These are phyloP conservation scores for Pythium scleroteichum DNA, from an alignment of 352 stramenopile species.

Conservation along the genomic window DNA sequence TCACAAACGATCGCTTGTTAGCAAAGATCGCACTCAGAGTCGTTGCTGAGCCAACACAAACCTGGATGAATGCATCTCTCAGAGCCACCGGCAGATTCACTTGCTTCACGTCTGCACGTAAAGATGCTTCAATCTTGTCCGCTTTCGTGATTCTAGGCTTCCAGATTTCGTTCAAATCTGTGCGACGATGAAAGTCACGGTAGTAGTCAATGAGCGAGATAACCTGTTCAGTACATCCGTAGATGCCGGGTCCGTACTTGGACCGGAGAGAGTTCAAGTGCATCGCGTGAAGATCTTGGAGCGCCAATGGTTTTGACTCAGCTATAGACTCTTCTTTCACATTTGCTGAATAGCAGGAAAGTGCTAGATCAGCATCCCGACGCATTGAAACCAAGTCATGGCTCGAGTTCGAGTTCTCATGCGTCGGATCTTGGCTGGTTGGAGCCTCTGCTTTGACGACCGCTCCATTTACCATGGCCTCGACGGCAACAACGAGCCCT, in stretches of 20 bases:
- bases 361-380: too few species aligned
- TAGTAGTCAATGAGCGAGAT: constrained; percentile 86
- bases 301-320: background rate
- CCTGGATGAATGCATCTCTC: constrained; percentile 65
- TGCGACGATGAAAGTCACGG: constrained; percentile 72
- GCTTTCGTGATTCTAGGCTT: constrained; percentile 64
- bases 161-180: constrained; percentile 69
- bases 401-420: too few species aligned
- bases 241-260: constrained; percentile 60
- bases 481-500: background rate
- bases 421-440: too few species aligned
- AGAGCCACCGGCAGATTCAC: constrained; percentile 57
- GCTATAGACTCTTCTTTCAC: background rate
- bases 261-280: constrained; percentile 47
- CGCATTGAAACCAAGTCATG: too few species aligned
- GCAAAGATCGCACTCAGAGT: too few species aligned
- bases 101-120: constrained; percentile 66
- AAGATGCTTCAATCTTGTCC: constrained; percentile 72
- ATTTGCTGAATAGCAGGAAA: too few species aligned
- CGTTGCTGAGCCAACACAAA: constrained; percentile 10
- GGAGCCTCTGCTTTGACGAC: too few species aligned
- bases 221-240: constrained; percentile 69
- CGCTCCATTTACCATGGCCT: background rate
- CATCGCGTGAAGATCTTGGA: constrained; percentile 22
- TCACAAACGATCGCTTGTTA: background rate